Evolutionary conservation across 257 asterid species (phyloP), one percentile per base, ranked within the genome.

Genomic region (Capsicum pubescens): DNA sequence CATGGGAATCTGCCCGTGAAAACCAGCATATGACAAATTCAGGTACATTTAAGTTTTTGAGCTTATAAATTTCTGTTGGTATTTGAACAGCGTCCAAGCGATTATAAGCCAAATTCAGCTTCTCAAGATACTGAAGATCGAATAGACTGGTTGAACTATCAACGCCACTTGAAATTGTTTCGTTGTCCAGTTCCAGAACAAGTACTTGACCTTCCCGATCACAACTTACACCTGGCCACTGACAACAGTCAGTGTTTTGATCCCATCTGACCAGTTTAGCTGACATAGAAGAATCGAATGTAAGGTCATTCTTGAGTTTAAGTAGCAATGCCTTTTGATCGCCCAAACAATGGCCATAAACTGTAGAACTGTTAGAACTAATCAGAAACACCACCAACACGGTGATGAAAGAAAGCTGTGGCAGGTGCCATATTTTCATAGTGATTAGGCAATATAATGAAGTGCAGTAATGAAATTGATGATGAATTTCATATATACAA

Each of bases 161-260:
- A 21, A 92, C 21, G 44, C 90, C 92, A 9, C 87, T 81, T 0
- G 72, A 16, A 36, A 94, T 89, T 0, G 85, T 26, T 82, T 87
- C 91, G 8, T 76, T 69, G 58, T 86, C 89, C 42, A 93, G 90
- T 74, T 91, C 86, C 55, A 94, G 87, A 16, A 88, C 10, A 35
- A 79, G 86, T 32, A 93, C 93, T 44, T 60, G 91, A 6, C 98
- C 97, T 0, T 86, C 68, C 11, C 12, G 19, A 84, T 93, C 93
- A 78, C 98, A 94, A n/a, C 8, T 87, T 39, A 93, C 83, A 69
- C 96, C 98, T 15, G 32, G 52, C 97, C 97, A 94, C 0, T 14
- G 35, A 91, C 98, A 93, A 83, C 96, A 94, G 44, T 93, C 92
- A 17, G 3, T n/a, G 56, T 82, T 81, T 80, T 72, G 84, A 13